Conservation (phyloP, 768 basidiomycete species). For the Lactifluus pinguis region DNA sequence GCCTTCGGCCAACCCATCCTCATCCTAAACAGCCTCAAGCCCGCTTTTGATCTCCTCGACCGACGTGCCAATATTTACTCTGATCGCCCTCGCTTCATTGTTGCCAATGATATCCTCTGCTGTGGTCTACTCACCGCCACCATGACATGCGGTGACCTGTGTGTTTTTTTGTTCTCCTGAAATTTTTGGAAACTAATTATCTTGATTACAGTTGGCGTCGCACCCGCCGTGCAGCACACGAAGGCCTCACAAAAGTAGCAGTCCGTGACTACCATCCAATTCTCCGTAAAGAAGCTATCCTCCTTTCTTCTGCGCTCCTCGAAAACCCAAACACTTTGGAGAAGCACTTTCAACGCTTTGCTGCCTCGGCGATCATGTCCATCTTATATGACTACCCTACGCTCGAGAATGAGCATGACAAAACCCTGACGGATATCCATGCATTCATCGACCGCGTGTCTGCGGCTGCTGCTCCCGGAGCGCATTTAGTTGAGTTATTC, state of each 20-base stretch:
- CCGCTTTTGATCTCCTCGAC: not conserved
- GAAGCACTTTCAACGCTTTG: slow-evolving; percentile 2
- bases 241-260: slow-evolving; percentile 4
- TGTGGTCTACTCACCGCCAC: not conserved
- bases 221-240: slow-evolving; percentile 1
- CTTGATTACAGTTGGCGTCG: slow-evolving; percentile 7
- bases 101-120: not conserved
- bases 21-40: not conserved
- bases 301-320: slow-evolving; percentile 1
- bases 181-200: not conserved
- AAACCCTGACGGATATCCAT: not conserved
- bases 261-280: slow-evolving; percentile 7
- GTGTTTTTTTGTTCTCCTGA: not conserved
- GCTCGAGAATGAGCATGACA: not conserved
- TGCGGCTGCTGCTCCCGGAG: not conserved
- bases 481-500: slow-evolving; percentile 4
- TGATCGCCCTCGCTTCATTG: not conserved
- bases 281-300: not conserved
- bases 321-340: not conserved
- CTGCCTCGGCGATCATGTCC: slow-evolving; percentile 8
- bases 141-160: not conserved
- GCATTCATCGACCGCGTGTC: not conserved
- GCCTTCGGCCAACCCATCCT: not conserved
- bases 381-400: slow-evolving; percentile 8
- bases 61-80: not conserved